These are phyloP conservation scores for Shiraia sp. DNA, from an alignment of 2,329 filamentous ascomycete species.

Conservation along the genomic window DNA sequence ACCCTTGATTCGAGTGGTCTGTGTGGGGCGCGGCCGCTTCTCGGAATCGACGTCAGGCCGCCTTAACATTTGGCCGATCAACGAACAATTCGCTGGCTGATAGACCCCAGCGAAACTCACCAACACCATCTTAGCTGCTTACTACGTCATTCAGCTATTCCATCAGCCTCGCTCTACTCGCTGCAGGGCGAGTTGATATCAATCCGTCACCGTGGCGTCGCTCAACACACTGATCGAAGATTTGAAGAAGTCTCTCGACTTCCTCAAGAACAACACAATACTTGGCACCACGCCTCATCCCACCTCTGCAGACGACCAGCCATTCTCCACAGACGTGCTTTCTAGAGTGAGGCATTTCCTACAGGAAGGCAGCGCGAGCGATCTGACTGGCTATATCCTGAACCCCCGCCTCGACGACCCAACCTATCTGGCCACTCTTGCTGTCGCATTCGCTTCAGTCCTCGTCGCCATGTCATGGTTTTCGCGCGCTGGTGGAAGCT, in stretches of 20 bases:
- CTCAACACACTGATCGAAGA: slow-evolving; percentile 37
- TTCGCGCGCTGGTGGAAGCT: slow-evolving; percentile 47
- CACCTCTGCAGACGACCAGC: slow-evolving; percentile 11
- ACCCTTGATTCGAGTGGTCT: slow-evolving; percentile 9
- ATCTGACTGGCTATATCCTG: slow-evolving; percentile 30
- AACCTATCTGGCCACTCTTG: slow-evolving; percentile 36
- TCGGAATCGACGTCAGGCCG: slow-evolving; percentile 21
- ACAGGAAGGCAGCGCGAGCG: slow-evolving; percentile 19
- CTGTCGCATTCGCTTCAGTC: slow-evolving; percentile 44
- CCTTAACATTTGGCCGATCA: slow-evolving; percentile 20
- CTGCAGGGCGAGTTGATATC: slow-evolving; percentile 13
- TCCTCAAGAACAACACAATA: slow-evolving; percentile 36
- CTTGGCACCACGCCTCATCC: slow-evolving; percentile 26
- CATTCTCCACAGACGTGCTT: slow-evolving; percentile 22
- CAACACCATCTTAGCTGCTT: slow-evolving; percentile 15
- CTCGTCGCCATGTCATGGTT: slow-evolving; percentile 53
- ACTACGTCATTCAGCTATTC: slow-evolving; percentile 21
- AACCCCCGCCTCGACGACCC: slow-evolving; percentile 40
- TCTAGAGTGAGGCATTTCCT: slow-evolving; percentile 22
- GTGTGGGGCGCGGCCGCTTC: slow-evolving; percentile 8
- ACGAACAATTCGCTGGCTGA: slow-evolving; percentile 14
- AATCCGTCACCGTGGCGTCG: slow-evolving; percentile 41
- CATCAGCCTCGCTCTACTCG: slow-evolving; percentile 16
- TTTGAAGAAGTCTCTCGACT: slow-evolving; percentile 42
- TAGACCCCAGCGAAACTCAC: slow-evolving; percentile 18